Conservation (phyloP, 2,329 filamentous ascomycete genomes). For the Pseudogymnoascus sp. region DNA sequence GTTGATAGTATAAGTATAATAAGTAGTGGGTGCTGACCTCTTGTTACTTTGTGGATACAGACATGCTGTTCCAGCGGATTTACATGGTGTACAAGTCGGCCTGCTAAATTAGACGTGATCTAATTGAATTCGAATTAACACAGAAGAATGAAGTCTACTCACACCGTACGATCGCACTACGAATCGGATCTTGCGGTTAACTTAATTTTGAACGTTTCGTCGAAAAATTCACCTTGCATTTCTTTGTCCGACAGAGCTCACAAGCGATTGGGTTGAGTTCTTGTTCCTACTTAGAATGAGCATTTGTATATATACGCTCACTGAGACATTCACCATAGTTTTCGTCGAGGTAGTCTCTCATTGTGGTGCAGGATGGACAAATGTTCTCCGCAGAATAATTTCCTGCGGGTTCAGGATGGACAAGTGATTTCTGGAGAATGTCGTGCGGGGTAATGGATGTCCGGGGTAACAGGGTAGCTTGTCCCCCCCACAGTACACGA, state of each 20-base stretch:
- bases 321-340: not conserved
- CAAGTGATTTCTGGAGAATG: not conserved
- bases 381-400: not conserved
- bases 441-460: not conserved
- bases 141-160: not conserved
- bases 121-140: not conserved
- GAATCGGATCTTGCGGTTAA: not conserved
- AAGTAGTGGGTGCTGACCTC: not conserved
- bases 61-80: not conserved
- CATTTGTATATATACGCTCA: not conserved
- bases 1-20: not conserved
- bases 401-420: not conserved
- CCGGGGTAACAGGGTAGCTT: not conserved
- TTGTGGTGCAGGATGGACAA: not conserved
- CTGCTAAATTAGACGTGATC: not conserved
- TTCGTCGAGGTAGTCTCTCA: not conserved
- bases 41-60: constrained; percentile 8
- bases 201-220: not conserved
- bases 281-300: not conserved
- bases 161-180: constrained; percentile 6
- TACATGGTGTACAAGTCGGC: constrained; percentile 2
- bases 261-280: constrained; percentile 8
- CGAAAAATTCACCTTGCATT: constrained; percentile 1
- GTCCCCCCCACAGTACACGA: not conserved
- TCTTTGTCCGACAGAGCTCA: constrained; percentile 4